These are phyloP conservation scores for Chenopodium quinoa DNA, from an alignment of 148 eudicot species.

Conservation along the genomic window DNA sequence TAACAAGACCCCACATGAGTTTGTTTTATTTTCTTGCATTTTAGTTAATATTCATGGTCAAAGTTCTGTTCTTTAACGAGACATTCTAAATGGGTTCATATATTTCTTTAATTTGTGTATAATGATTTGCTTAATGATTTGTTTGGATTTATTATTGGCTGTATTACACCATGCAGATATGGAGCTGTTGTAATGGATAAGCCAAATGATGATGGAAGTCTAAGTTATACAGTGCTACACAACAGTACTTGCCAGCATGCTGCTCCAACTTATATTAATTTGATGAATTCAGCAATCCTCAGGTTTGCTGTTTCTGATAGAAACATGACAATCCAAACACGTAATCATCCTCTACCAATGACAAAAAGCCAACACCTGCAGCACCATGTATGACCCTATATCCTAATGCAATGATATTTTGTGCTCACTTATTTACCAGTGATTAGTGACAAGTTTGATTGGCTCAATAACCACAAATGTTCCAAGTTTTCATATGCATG, in stretches of 20 bases:
- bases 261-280: conserved; percentile 84
- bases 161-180: conserved; percentile 50
- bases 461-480: background rate
- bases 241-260: conserved; percentile 98
- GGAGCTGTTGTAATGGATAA: conserved; percentile 89
- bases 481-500: background rate
- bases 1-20: too few relatives aligned
- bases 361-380: conserved; percentile 92
- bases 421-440: background rate
- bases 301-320: conserved; percentile 68
- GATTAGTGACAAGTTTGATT: background rate
- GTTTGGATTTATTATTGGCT: conserved; percentile 4
- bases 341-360: conserved; percentile 89
- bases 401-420: background rate
- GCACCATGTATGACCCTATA: conserved; percentile 63
- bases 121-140: background rate
- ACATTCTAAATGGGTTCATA: too few relatives aligned
- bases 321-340: conserved; percentile 89
- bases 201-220: conserved; percentile 64
- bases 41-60: too few relatives aligned
- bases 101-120: background rate
- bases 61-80: too few relatives aligned
- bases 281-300: conserved; percentile 92
- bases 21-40: too few relatives aligned
- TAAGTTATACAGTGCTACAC: conserved; percentile 87